Evolutionary conservation across 2,329 filamentous ascomycete genomes (phyloP), one percentile per base, ranked within the genome.

Genomic region (Xenosphaeropsis pyriputrescens): DNA sequence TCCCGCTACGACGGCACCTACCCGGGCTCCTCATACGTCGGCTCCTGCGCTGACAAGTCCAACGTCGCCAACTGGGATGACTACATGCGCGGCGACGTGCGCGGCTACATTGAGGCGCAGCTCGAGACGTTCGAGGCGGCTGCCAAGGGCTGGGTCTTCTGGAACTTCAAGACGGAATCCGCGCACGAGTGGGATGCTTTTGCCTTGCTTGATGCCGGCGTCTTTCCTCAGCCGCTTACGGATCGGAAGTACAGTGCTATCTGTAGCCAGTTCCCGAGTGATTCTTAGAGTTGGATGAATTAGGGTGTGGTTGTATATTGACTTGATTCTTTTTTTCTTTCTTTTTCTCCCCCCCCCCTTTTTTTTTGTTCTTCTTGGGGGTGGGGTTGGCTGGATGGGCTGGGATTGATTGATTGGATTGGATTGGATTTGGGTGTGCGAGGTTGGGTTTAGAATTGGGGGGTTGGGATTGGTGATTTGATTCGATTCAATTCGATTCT

Each of bases 111-210:
- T 31, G 66, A 73, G 45, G 66, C 68, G 2, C 70, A 74, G 50
- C 55, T 75, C 35, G 57, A 61, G 19, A 56, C 63, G 0, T 74
- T 65, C 44, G 70, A 73, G 53, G 49, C 48, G 8, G 58, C 61
- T 38, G 64, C 65, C 2, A 55, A 67, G 18, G 70, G 70, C 2
- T 73, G 68, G 68, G 54, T 71, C 18, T 72, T 67, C 50, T 73
- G 68, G 68, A 72, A 70, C 43, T 73, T 70, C 56, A 74, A 74
- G 57, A 71, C 69, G 0, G 67, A 73, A 46, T 43, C 43, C 1
- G 61, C 64, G 3, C 58, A 62, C 31, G 68, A 72, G 46, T 73
- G 69, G 67, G 67, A 72, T 50, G 60, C 63, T 17, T 64, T 65
- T 41, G 53, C 52, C 18, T 51, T 72, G 8, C 52, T 70, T 14